Conservation (phyloP, 2,329 filamentous ascomycete genomes). For the Lojkania enalia region DNA sequence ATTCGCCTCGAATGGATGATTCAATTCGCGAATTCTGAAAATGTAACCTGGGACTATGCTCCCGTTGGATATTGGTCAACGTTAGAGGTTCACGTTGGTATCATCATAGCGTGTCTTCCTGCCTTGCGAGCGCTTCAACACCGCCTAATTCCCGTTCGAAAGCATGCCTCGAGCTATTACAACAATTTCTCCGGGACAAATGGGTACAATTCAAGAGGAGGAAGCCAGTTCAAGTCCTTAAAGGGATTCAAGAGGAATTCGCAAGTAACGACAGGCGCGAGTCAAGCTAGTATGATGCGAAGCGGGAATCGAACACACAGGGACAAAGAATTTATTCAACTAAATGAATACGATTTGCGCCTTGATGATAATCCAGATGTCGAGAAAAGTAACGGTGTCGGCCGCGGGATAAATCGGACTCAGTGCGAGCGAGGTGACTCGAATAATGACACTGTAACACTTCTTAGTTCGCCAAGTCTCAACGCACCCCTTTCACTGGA, state of each 20-base stretch:
- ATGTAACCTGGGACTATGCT: slow-evolving; percentile 44
- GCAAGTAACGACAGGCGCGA: neutral
- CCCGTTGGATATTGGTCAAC: slow-evolving; percentile 33
- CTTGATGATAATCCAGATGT: neutral
- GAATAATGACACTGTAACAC: slow-evolving; percentile 7
- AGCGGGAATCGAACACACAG: slow-evolving; percentile 5
- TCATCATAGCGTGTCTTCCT: slow-evolving; percentile 32
- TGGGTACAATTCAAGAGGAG: slow-evolving; percentile 9
- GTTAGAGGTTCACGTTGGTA: slow-evolving; percentile 31
- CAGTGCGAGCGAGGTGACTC: slow-evolving; percentile 13
- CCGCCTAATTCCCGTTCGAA: slow-evolving; percentile 19
- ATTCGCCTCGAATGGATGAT: slow-evolving; percentile 50
- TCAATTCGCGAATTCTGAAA: slow-evolving; percentile 47
- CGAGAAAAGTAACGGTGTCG: neutral
- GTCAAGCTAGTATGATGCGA: slow-evolving; percentile 12
- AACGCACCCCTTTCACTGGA: neutral
- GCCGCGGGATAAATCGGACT: slow-evolving; percentile 11
- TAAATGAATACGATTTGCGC: slow-evolving; percentile 16
- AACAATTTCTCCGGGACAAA: neutral
- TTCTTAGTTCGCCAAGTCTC: slow-evolving; percentile 4
- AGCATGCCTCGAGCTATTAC: slow-evolving; percentile 1
- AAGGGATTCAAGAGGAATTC: slow-evolving; percentile 4
- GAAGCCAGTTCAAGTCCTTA: slow-evolving; percentile 11
- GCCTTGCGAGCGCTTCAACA: slow-evolving; percentile 24
- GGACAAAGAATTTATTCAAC: slow-evolving; percentile 19